These are phyloP conservation scores for Aspergillus texensis DNA, from an alignment of 2,329 filamentous ascomycete species.

Conservation along the genomic window DNA sequence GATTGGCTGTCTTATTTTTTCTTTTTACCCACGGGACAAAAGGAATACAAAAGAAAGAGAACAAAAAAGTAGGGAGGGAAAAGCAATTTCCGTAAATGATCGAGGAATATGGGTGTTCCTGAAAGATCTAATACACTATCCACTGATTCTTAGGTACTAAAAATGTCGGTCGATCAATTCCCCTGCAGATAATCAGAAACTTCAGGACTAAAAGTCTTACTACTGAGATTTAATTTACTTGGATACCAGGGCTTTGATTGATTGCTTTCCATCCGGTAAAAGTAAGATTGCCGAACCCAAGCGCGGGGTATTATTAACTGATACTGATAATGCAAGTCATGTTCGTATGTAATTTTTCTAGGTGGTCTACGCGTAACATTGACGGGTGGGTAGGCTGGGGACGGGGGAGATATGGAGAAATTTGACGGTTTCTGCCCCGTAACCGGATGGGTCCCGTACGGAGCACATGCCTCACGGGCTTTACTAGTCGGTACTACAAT, in stretches of 20 bases:
- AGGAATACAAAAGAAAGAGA: background rate
- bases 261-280: background rate
- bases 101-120: background rate
- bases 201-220: background rate
- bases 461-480: background rate
- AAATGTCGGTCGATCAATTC: background rate
- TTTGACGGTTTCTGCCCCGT: background rate
- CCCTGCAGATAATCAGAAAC: background rate
- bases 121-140: background rate
- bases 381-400: background rate
- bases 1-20: background rate
- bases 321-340: background rate
- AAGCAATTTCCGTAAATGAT: background rate
- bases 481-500: background rate
- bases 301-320: background rate
- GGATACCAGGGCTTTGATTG: background rate
- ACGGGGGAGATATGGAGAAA: background rate
- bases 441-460: background rate
- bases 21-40: background rate
- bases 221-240: background rate
- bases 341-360: background rate
- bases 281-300: conserved; percentile 1
- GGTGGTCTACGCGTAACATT: background rate
- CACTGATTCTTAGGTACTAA: background rate
- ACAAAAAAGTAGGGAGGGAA: background rate